A percentile compares a stretch with the other conserved stretches of the same genome.
Evolutionary conservation across 108 stramenopile species (phyloP).

Genomic region (Cylindrotheca closterium): DNA sequence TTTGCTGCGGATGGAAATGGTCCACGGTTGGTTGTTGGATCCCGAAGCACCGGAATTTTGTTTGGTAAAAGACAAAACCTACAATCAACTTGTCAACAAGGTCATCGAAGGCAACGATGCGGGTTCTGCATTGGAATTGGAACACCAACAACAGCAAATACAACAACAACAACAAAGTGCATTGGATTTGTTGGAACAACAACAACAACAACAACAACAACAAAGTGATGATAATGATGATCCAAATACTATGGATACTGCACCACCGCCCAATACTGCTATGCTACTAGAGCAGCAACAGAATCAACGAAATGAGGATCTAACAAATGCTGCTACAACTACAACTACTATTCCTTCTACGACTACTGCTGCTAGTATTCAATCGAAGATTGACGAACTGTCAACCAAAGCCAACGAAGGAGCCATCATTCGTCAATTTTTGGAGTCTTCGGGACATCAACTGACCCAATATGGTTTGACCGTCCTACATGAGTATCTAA

Average conservation of each 20-base stretch:
- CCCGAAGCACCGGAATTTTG: conserved; percentile 57
- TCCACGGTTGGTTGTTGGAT: conserved; percentile 98
- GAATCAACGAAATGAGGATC: background rate
- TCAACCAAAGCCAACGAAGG: conserved; percentile 49
- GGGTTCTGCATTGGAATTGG: conserved; percentile 18
- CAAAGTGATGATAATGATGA: background rate
- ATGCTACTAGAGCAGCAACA: background rate
- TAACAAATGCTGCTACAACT: too few relatives aligned
- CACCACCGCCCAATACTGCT: too few relatives aligned
- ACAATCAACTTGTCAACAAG: conserved; percentile 93
- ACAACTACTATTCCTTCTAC: too few relatives aligned
- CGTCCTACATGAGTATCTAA: conserved; percentile 69
- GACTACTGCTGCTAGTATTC: background rate
- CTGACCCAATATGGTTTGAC: conserved; percentile 86
- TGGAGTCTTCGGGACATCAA: conserved; percentile 75
- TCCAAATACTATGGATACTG: too few relatives aligned
- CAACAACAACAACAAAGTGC: too few relatives aligned
- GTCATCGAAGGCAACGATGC: conserved; percentile 79
- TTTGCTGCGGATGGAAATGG: conserved; percentile 78
- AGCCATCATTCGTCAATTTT: conserved; percentile 59
- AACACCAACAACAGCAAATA: too few relatives aligned
- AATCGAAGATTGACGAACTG: conserved; percentile 18
- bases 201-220: conserved; percentile 1
- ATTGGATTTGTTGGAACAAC: background rate
- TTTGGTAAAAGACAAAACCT: conserved; percentile 58